A percentile compares a stretch with the other conserved stretches of the same genome.
These are phyloP conservation scores for Cryphonectria parasitica DNA, from an alignment of 2,329 filamentous ascomycete species.

Conservation along the genomic window DNA sequence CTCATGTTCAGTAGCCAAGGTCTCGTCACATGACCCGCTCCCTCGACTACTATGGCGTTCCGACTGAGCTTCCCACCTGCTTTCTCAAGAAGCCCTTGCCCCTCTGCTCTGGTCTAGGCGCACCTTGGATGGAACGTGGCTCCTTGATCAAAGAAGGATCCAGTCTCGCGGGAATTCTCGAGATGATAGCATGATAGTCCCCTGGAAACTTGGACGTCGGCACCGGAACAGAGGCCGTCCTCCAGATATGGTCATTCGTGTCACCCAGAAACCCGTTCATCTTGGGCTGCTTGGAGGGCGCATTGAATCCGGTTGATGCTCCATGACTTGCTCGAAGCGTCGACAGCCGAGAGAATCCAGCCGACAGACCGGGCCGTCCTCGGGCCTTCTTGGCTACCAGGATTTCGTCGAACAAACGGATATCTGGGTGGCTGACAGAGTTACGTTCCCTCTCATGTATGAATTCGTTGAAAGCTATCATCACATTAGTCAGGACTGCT, in stretches of 20 bases:
- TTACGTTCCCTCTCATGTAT: slow-evolving; percentile 78
- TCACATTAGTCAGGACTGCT: slow-evolving; percentile 31
- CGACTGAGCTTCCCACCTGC: slow-evolving; percentile 47
- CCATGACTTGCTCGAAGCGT: slow-evolving; percentile 62
- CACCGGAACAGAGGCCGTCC: slow-evolving; percentile 64
- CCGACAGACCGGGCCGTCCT: slow-evolving; percentile 67
- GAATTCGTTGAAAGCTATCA: slow-evolving; percentile 75
- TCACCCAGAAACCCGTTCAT: slow-evolving; percentile 68
- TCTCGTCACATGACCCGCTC: not conserved
- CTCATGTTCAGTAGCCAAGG: not conserved
- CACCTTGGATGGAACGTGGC: slow-evolving; percentile 84
- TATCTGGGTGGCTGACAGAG: slow-evolving; percentile 62
- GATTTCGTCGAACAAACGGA: slow-evolving; percentile 83
- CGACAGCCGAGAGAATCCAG: slow-evolving; percentile 65
- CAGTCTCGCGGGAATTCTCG: slow-evolving; percentile 77
- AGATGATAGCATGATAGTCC: slow-evolving; percentile 64
- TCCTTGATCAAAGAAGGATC: slow-evolving; percentile 90
- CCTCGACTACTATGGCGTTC: slow-evolving; percentile 7
- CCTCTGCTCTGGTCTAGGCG: slow-evolving; percentile 67
- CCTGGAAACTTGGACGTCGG: slow-evolving; percentile 65
- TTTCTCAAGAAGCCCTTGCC: slow-evolving; percentile 57
- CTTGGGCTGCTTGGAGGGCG: slow-evolving; percentile 44
- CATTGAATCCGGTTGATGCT: slow-evolving; percentile 47
- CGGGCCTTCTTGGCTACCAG: slow-evolving; percentile 76
- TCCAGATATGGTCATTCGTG: slow-evolving; percentile 79